Evolutionary conservation across 1,139 yeast genomes (phyloP), one percentile per base, ranked within the genome.

Genomic region (Pichia terricola): DNA sequence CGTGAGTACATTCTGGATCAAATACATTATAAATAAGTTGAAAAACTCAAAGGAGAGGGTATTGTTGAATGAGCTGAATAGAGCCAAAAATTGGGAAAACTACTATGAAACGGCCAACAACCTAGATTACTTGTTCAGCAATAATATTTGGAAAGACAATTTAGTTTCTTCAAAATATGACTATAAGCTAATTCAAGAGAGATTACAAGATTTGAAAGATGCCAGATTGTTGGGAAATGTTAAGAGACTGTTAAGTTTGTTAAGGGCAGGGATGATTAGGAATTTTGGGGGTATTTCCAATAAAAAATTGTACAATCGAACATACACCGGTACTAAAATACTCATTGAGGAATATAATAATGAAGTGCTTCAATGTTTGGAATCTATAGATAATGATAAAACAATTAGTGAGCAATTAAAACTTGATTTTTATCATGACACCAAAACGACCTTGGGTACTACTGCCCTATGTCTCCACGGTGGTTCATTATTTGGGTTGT

Each of bases 251-350:
- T 73, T 84, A 66, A 81, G 86, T 28, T 67, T 84, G 38, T 72
- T 91, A 40, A 67, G 96, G 39, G 83, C 95, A 0, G 95, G 96
- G 0, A 73, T 87, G 55, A 66, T 91, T 40, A 67, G 98, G 32
- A 91, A 91, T 59, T 83, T 91, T 64, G 98, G 96, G 7, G 94
- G 96, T 1, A 85, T 91, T 4, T 77, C 94, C 3, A 87, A 83
- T 53, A 81, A 81, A 53, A 73, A 81, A 44, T 66, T 91, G 37
- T 91, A 84, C 64, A 81, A 83, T 46, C 78, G 88, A 51, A 79
- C 95, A 0, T 83, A 86, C 55, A 70, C 84, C 51, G 97, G 98
- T 1, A 89, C 97, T 1, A 91, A 91, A 63, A 67, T 77, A 43
- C 70, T 87, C 50, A 89, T 91, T 49, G 96, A 91, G 60, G 94